Base-by-base conservation (phyloP, 2,329 filamentous ascomycete species). In the Fusarium xyrophilum region DNA sequence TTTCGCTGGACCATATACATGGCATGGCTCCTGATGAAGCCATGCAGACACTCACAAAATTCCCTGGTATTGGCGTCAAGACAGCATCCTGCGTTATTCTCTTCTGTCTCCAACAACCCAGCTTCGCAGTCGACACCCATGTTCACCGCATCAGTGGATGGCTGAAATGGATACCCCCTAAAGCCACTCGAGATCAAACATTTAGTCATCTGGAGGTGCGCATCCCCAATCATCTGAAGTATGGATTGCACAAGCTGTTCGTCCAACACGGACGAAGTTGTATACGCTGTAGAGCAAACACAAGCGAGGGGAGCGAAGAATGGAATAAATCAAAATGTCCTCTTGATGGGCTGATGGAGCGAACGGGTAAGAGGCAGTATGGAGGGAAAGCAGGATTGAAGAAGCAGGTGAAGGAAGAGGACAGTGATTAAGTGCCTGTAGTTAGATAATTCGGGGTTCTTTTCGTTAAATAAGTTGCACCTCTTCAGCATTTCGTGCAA, bases 31-130 rank as follows among this genome's bases (percentile, higher is more conserved):
- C 72, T 5, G 72, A 74, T 21, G 69, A 74, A 54, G 72, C 72
- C 36, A 74, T 74, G 72, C 69, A 69, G n/a, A 71, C 62, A 5
- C 56, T 74, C 42, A 66, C 69, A 39, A 74, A 71, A 42, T 74
- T 74, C 40, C 72, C 72, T 6, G 72, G 72, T 5, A 74, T 74
- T 36, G 72, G 72, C 4, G 72, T 74, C 25, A 74, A 74, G 55
- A 74, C 72, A 35, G 69, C 72, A n/a, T 74, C 72, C 12, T 74
- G 72, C 19, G 72, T 74, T 51, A 74, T 74, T 27, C 51, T 74
- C 14, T 74, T 74, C 48, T 74, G 72, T 19, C 60, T 74, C 19
- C 72, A 72, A 32, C 72, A 74, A 33, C 72, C 72, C 7, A 74
- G 72, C 57, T 74, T 74, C 43, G 72, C 72, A n/a, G 72, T 74